A percentile compares a stretch with the other conserved stretches of the same genome.
Conservation (phyloP, 139 green algal species). For the Chlamydomonas sphaeroides region DNA sequence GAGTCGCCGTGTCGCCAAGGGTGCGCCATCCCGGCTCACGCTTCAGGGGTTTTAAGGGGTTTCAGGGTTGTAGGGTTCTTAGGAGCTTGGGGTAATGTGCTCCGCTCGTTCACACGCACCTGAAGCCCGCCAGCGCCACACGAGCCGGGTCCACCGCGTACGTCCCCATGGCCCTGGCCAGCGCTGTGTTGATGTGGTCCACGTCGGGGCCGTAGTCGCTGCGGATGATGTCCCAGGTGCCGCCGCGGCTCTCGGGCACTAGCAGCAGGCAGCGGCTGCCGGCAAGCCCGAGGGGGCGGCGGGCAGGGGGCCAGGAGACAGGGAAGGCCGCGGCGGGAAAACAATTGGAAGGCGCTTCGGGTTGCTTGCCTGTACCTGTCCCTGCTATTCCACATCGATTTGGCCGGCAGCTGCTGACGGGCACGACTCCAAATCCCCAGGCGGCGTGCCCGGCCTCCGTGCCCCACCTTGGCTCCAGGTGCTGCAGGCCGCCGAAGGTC, state of each 20-base stretch:
- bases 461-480: constrained; percentile 11
- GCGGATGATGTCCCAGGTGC: constrained; percentile 56
- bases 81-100: too few species aligned
- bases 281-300: background rate
- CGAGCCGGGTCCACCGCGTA: constrained; percentile 23
- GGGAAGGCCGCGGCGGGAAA: background rate
- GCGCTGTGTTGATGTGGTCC: constrained; percentile 33
- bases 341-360: background rate
- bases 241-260: constrained; percentile 45
- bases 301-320: background rate
- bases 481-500: constrained; percentile 1
- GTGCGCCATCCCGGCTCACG: too few species aligned
- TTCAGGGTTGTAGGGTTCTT: too few species aligned
- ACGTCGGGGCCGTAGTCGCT: constrained; percentile 53
- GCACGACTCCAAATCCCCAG: too few species aligned
- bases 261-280: constrained; percentile 42
- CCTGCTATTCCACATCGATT: background rate
- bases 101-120: background rate
- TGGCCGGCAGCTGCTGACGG: too few species aligned
- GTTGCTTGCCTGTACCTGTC: background rate
- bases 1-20: too few species aligned
- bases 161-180: constrained; percentile 23
- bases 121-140: constrained; percentile 24
- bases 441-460: too few species aligned
- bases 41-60: too few species aligned